Conservation (phyloP, 73 alveolate genomes). For the Stentor coeruleus region DNA sequence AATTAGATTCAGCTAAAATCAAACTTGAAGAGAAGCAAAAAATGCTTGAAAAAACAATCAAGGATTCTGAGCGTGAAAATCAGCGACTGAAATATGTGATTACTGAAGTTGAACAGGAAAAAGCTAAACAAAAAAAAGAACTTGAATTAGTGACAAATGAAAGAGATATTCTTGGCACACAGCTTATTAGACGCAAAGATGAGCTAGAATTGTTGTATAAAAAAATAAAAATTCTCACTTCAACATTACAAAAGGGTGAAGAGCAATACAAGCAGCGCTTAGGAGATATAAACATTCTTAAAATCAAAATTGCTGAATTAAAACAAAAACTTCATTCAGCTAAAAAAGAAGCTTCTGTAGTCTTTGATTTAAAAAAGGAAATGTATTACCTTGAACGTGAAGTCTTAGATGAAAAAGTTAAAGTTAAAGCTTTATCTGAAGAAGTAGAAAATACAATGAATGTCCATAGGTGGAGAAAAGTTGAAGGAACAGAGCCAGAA, state of each 20-base stretch:
- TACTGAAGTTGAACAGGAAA: constrained; percentile 76
- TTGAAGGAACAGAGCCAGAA: constrained; percentile 97
- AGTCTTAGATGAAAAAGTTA: constrained; percentile 81
- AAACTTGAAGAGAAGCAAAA: constrained; percentile 37
- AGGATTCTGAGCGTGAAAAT: constrained; percentile 52
- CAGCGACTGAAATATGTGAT: constrained; percentile 66
- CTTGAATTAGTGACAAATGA: constrained; percentile 77
- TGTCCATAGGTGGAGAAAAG: constrained; percentile 95
- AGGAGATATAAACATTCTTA: constrained; percentile 75
- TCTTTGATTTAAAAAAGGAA: constrained; percentile 79
- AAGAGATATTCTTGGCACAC: constrained; percentile 87
- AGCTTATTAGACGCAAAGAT: constrained; percentile 89
- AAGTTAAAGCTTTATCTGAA: constrained; percentile 91
- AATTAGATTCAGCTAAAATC: constrained; percentile 61
- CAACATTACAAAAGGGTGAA: constrained; percentile 84
- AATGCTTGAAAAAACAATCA: constrained; percentile 31
- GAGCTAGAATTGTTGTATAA: constrained; percentile 89
- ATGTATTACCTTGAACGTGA: constrained; percentile 67
- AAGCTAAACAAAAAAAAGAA: constrained; percentile 72
- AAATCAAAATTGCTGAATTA: constrained; percentile 69
- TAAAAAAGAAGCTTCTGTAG: constrained; percentile 71
- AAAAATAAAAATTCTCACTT: constrained; percentile 84
- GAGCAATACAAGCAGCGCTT: constrained; percentile 76
- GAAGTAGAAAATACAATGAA: constrained; percentile 93
- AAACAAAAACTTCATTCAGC: constrained; percentile 62